Conservation (phyloP, 2,329 filamentous ascomycete species). For the Trichoderma koningiopsis region DNA sequence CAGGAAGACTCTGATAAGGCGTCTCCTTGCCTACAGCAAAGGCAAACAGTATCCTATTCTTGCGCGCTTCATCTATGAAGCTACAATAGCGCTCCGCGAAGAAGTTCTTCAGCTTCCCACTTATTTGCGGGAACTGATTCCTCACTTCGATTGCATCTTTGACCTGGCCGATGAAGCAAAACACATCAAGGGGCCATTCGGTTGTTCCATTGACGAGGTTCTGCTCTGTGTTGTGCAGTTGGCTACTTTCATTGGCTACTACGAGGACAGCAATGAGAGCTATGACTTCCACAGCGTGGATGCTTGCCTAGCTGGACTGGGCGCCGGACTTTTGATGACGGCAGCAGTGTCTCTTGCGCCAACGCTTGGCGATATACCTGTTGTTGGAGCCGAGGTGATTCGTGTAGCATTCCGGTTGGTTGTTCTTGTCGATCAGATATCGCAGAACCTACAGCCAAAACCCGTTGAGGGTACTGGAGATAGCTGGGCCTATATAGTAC, state of each 20-base stretch:
- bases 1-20: background rate
- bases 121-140: background rate
- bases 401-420: background rate
- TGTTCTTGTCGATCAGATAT: background rate
- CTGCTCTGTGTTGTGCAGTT: background rate
- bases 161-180: background rate
- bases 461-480: background rate
- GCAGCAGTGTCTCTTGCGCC: background rate
- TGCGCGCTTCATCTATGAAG: slow-evolving; percentile 15
- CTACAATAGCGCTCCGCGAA: slow-evolving; percentile 1
- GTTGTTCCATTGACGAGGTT: background rate
- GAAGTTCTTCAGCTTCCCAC: background rate
- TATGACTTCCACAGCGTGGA: background rate
- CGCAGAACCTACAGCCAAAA: background rate
- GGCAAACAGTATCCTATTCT: background rate
- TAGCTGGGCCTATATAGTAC: slow-evolving; percentile 48
- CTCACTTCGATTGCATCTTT: background rate
- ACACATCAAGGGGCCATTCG: background rate
- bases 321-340: background rate
- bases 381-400: background rate
- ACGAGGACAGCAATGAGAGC: background rate
- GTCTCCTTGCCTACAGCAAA: background rate
- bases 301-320: background rate
- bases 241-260: background rate
- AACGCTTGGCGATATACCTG: background rate